A percentile compares a stretch with the other conserved stretches of the same genome.
Evolutionary conservation across 2,329 filamentous ascomycete genomes (phyloP).

Genomic region (Sporothrix euskadiensis): DNA sequence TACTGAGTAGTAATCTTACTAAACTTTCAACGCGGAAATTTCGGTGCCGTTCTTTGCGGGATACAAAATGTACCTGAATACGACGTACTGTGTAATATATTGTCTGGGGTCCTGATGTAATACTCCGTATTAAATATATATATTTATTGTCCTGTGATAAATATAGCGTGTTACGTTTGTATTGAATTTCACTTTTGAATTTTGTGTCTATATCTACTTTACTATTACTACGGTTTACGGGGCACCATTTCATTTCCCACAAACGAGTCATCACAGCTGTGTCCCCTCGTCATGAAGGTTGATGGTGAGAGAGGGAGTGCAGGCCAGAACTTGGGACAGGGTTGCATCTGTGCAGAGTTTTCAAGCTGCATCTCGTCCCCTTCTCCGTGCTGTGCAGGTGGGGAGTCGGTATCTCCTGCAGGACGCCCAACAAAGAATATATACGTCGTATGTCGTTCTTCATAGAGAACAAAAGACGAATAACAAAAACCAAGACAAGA

Average conservation of each 20-base stretch:
- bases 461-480: background rate
- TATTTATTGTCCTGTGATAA: too few relatives aligned
- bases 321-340: background rate
- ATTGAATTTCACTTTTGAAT: too few relatives aligned
- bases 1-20: too few relatives aligned
- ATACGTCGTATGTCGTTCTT: background rate
- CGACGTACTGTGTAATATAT: background rate
- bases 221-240: too few relatives aligned
- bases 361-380: background rate
- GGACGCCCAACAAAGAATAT: background rate
- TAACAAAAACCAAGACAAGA: background rate
- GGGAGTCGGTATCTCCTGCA: background rate
- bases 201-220: too few relatives aligned
- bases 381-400: background rate
- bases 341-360: constrained; percentile 24
- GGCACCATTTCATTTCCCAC: too few relatives aligned
- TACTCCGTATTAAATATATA: too few relatives aligned
- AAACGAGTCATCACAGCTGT: too few relatives aligned
- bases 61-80: background rate
- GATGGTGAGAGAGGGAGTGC: background rate
- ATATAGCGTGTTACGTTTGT: too few relatives aligned
- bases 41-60: constrained; percentile 8
- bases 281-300: too few relatives aligned
- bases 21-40: constrained; percentile 20
- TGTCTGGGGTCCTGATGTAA: too few relatives aligned